Evolutionary conservation across 192 early-diverging fungal genomes (phyloP).

Genomic region (Backusella sp.): DNA sequence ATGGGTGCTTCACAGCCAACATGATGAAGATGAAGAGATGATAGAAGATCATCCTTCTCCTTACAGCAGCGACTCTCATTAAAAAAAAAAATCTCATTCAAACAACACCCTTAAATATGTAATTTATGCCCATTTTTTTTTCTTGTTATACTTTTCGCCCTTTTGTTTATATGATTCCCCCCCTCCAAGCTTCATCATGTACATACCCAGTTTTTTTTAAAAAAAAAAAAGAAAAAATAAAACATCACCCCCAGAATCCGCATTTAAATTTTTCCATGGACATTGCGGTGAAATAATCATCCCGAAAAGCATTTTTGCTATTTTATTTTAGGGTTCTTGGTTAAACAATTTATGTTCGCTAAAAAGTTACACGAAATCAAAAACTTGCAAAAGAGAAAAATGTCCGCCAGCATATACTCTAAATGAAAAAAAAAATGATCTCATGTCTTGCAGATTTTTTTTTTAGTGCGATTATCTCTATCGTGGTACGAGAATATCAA

Average conservation of each 20-base stretch:
- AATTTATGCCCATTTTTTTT: not conserved
- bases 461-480: not conserved
- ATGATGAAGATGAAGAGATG: slow-evolving; percentile 21
- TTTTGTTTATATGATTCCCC: not conserved
- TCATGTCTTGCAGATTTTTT: not conserved
- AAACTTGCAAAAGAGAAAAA: not conserved
- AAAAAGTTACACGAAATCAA: not conserved
- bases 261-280: not conserved
- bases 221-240: not conserved
- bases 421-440: not conserved
- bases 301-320: not conserved
- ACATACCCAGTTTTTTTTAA: not conserved
- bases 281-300: not conserved
- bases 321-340: not conserved
- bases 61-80: slow-evolving; percentile 1
- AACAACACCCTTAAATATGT: not conserved
- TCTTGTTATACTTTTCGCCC: not conserved
- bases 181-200: not conserved
- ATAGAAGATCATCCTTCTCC: slow-evolving; percentile 4
- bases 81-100: not conserved
- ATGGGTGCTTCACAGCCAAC: slow-evolving; percentile 32
- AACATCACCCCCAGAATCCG: not conserved
- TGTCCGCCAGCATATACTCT: not conserved
- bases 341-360: not conserved
- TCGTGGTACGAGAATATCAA: not conserved